phyloP scores from a whole-genome alignment of 345 rosid species.

The Euphorbia pulcherrima region DNA sequence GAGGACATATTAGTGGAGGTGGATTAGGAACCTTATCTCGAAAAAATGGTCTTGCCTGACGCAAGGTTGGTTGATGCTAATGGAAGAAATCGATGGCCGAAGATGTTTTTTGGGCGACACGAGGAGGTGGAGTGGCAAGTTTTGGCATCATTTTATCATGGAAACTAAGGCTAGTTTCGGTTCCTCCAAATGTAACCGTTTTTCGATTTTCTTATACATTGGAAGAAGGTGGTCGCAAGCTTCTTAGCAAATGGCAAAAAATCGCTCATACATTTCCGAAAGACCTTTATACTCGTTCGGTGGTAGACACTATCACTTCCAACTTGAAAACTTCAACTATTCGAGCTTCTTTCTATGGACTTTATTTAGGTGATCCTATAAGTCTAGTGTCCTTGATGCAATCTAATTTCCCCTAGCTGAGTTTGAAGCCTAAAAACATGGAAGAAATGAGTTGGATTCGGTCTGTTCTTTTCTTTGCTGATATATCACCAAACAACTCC shows the following conservation, averaged over 20 bases:
- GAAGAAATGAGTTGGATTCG: too few species aligned
- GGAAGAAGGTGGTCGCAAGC: conserved; percentile 4
- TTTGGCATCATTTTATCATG: conserved; percentile 14
- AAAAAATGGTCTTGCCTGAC: conserved; percentile 13
- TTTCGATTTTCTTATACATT: background rate
- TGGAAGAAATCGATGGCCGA: conserved; percentile 23
- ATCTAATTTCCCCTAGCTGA: conserved; percentile 12
- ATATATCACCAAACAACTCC: background rate
- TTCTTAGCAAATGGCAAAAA: conserved; percentile 16
- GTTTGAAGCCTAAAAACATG: background rate
- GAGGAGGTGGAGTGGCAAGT: conserved; percentile 23
- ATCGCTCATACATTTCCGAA: conserved; percentile 4
- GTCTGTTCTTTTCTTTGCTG: too few species aligned
- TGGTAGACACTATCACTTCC: background rate
- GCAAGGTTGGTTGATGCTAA: conserved; percentile 13
- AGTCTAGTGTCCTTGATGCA: conserved; percentile 9
- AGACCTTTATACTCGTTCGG: conserved; percentile 14
- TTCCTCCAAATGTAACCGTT: conserved; percentile 11
- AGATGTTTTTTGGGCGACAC: conserved; percentile 21
- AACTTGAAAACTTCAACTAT: background rate
- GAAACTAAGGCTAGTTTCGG: conserved; percentile 17
- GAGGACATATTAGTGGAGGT: conserved; percentile 21
- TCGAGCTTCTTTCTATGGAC: background rate
- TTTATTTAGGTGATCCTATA: conserved; percentile 5
- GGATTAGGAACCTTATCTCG: conserved; percentile 12